Base-by-base conservation (phyloP, 2,329 filamentous ascomycete genomes). In the Alternaria gaisen region DNA sequence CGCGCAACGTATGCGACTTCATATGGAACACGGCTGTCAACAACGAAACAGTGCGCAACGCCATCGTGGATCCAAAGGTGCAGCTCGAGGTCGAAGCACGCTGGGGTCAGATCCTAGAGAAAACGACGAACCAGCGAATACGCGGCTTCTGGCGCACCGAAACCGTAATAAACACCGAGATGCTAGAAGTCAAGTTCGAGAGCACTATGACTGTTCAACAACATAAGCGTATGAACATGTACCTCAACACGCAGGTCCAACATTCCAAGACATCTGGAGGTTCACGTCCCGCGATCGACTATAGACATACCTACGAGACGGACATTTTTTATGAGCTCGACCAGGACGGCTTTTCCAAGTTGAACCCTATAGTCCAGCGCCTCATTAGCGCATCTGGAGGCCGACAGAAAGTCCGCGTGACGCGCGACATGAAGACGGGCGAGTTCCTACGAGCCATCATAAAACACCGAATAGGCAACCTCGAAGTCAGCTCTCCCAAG, bases 11-110 rank as follows among this genome's bases (percentile, higher is more conserved):
- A n/a, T 91, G 90, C 63, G 91, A 97, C 74, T 97, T 93, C 71
- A 81, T 97, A 11, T 96, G 89, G 74, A 77, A 87, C 48, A 84
- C 90, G 56, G 89, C 95, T 18, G 84, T 95, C 7, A 82, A 85
- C 53, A 88, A 88, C 62, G 83, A 86, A n/a, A 87, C 91, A 66
- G 79, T 88, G 24, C 72, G 75, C 11, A 61, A 60, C 53, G 82
- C 81, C 11, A 83, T 89, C 38, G 85, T 76, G 1, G 80, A 84
- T 57, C 81, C 84, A 11, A 84, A 86, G 16, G 90, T 93, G 14
- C 86, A 92, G 61, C 89, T 97, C 54, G 95, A 99, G 79, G 91
- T 99, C 56, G 95, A 99, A 80, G 95, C 93, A 10, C 98, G 98
- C 78, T 83, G 98, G 48, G 95, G 95, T 18, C 90, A 88, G 26